These are phyloP conservation scores for Colletotrichum sp. DNA, from an alignment of 2,329 filamentous ascomycete species.

Conservation along the genomic window DNA sequence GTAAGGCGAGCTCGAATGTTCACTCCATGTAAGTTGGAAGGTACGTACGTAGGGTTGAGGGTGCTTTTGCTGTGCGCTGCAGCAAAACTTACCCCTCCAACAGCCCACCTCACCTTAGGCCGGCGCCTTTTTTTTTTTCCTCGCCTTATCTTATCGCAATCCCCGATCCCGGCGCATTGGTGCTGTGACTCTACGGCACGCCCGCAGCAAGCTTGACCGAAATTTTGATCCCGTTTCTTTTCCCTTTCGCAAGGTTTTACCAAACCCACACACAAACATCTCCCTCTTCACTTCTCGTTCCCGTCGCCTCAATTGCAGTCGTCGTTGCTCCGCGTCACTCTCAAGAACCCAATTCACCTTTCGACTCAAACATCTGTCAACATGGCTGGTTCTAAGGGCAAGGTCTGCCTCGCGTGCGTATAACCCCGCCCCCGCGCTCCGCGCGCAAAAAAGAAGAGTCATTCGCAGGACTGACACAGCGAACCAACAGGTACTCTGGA, in stretches of 20 bases:
- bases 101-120: not conserved
- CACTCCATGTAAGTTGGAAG: not conserved
- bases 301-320: not conserved
- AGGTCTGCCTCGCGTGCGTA: conserved; percentile 10
- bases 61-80: not conserved
- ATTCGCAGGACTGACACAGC: not conserved
- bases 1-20: not conserved
- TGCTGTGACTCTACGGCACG: not conserved
- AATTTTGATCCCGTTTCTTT: not conserved
- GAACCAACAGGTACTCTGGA: not conserved
- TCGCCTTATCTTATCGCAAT: not conserved
- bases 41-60: not conserved
- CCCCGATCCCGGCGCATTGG: not conserved
- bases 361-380: not conserved
- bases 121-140: not conserved
- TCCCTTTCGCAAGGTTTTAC: not conserved
- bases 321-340: not conserved
- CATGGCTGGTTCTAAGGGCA: conserved; percentile 8
- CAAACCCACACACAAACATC: not conserved
- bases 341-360: not conserved
- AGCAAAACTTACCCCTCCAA: not conserved
- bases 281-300: not conserved
- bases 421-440: not conserved
- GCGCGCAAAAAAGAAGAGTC: not conserved
- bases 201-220: not conserved